Base-by-base conservation (phyloP, 768 basidiomycete species). In the Hysterangium stoloniferum region DNA sequence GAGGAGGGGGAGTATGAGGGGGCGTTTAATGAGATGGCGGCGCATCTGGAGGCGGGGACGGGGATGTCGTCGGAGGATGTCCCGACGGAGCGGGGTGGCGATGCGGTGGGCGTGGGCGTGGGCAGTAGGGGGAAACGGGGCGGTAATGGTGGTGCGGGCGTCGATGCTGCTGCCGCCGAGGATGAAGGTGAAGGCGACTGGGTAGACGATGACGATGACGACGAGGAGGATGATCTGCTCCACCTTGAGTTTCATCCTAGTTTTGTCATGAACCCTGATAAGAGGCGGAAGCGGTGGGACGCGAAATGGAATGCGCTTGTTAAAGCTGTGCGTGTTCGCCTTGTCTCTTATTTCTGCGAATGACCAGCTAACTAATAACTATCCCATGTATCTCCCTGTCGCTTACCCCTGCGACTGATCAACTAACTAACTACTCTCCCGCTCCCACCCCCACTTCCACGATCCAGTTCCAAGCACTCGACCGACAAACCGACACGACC, bases 401-500 rank as follows among this genome's bases (percentile, higher is more conserved):
- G 28, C 27, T n/a, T 40, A 17, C 37, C 17, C 34, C 17, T 20
- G 17, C 35, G 55, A 61, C 36, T 25, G 61, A 66, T 61, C 60
- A 61, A 63, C 57, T 65, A 59, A 56, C 64, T 64, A 64, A 64
- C 62, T 62, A 36, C 13, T 1, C 34, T 13, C 17, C 17, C 34
- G 34, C 34, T 13, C 17, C 17, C 15, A 36, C n/a, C n/a, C n/a
- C n/a, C n/a, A n/a, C n/a, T n/a, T n/a, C n/a, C n/a, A n/a, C n/a
- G 6, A 4, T 28, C 25, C 56, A 90, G 86, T 84, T 90, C 72
- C 82, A 86, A 67, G 74, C 74, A 28, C 66, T 90, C 27, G 86
- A 89, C 66, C 74, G 84, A 37, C 84, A 88, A 63, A 90, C 87
- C 3, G 87, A 89, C 56, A 73, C 86, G 8, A 88, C 84, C 0